Conservation (phyloP, 164 flowering plant genomes). For the Chimonanthus salicifolius region DNA sequence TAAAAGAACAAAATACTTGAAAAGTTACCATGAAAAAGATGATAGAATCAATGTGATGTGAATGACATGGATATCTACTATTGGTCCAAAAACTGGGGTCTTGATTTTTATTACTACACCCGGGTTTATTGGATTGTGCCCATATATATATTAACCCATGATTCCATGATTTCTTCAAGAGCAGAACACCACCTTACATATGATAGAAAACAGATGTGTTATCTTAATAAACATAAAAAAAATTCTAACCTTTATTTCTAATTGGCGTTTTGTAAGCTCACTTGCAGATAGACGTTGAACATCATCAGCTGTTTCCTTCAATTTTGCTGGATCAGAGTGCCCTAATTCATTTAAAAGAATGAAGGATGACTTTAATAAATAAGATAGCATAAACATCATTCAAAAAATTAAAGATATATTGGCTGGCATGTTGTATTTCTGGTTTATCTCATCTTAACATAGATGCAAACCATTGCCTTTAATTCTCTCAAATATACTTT, state of each 20-base stretch:
- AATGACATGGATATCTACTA: no score
- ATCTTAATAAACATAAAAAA: background rate
- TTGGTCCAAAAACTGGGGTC: no score
- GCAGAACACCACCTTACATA: no score
- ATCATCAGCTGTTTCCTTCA: slow-evolving; percentile 56
- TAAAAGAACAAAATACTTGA: no score
- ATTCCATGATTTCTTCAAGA: no score
- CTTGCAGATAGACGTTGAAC: slow-evolving; percentile 41
- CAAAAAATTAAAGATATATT: background rate
- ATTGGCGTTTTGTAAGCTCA: slow-evolving; percentile 59
- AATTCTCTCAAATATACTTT: no score
- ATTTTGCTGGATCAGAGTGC: slow-evolving; percentile 74
- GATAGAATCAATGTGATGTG: no score
- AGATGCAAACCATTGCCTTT: background rate
- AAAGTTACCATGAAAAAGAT: no score
- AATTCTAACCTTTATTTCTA: slow-evolving; percentile 62
- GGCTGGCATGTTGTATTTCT: background rate
- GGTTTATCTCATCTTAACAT: background rate
- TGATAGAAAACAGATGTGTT: no score
- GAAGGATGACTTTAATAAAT: background rate
- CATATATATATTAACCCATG: no score
- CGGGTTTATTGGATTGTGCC: no score
- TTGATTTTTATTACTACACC: no score
- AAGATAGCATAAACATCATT: background rate
- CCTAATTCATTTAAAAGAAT: slow-evolving; percentile 31